Evolutionary conservation across 306 rosid genomes (phyloP), one percentile per base, ranked within the genome.

Genomic region (Lathyrus sativus): DNA sequence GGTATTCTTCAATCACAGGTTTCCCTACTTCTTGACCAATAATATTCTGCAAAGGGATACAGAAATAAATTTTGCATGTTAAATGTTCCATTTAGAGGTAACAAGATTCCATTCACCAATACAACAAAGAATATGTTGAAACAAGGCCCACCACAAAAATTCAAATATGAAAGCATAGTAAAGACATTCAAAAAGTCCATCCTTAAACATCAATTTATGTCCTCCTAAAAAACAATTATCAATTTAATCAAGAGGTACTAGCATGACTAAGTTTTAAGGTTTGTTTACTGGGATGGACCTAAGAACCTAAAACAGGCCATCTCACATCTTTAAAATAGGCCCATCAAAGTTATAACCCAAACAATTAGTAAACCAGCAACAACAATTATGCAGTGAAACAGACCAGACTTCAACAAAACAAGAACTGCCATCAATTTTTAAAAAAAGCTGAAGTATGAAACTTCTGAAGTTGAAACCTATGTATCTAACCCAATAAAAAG

Each of bases 1-100:
- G 62, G 85, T 90, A 93, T 74, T 88, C 97, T 70, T 85, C 91
- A 65, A 83, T 93, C 77, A 93, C 96, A 74, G 79, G 54, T 78
- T 83, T 88, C 33, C 98, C 96, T 1, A 76, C 78, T 71, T 88
- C 91, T 82, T 88, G 80, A 49, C 99, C 99, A 33, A 93, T 80
- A 65, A 90, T 93, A 73, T 93, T 93, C 97, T 93, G 86, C 82
- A 78, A 33, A 55, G 7, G 54, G 69, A 62, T 71, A 60, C 18
- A 48, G 17, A 74, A 51, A 59, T 14, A 31, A 73, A 55, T 54
- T 24, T 63, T 59, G 46, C 53, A 26, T 50, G 18, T 57, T 29
- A 51, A 70, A 67, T 62, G 67, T 54, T 42, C 65, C 19, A 11
- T 35, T 15, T 26, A 28, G 55, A 56, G 17, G 38, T 14, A 9